A percentile compares a stretch with the other conserved stretches of the same genome.
Conservation (phyloP, 2,329 filamentous ascomycete genomes). For the Aspergillus versicolor region DNA sequence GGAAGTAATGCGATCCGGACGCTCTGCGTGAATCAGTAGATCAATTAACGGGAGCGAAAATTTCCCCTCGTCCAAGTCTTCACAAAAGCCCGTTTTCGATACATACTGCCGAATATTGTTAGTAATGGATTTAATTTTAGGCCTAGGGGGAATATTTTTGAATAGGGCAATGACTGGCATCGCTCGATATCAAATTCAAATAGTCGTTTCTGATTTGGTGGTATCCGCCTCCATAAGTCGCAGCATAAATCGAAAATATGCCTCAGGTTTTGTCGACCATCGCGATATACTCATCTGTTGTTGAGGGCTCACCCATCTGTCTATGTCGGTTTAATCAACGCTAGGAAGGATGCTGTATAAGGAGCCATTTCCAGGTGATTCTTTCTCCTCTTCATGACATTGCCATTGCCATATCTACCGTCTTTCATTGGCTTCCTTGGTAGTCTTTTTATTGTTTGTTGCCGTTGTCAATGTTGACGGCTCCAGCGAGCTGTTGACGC, state of each 20-base stretch:
- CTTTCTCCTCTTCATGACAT: too few relatives aligned
- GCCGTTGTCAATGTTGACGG: too few relatives aligned
- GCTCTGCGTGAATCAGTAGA: slow-evolving; percentile 15
- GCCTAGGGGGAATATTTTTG: not conserved
- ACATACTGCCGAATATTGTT: slow-evolving; percentile 57
- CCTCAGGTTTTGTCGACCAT: slow-evolving; percentile 46
- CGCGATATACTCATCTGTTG: slow-evolving; percentile 40
- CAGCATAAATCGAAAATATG: slow-evolving; percentile 37
- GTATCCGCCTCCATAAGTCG: slow-evolving; percentile 35
- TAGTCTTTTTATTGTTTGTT: too few relatives aligned
- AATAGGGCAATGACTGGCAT: slow-evolving; percentile 1
- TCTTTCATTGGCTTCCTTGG: too few relatives aligned
- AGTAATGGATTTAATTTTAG: not conserved
- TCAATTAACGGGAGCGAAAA: slow-evolving; percentile 91
- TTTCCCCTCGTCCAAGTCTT: slow-evolving; percentile 62
- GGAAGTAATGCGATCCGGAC: not conserved
- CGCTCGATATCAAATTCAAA: slow-evolving; percentile 64
- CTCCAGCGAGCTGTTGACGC: too few relatives aligned
- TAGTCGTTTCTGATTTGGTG: slow-evolving; percentile 63
- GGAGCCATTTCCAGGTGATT: too few relatives aligned
- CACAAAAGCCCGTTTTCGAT: slow-evolving; percentile 79
- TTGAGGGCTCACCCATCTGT: slow-evolving; percentile 18
- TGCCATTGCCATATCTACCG: too few relatives aligned
- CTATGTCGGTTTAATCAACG: too few relatives aligned
- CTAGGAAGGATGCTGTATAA: too few relatives aligned